Base-by-base conservation (phyloP, 2,329 filamentous ascomycete species). In the Chaetomiaceae sp. region DNA sequence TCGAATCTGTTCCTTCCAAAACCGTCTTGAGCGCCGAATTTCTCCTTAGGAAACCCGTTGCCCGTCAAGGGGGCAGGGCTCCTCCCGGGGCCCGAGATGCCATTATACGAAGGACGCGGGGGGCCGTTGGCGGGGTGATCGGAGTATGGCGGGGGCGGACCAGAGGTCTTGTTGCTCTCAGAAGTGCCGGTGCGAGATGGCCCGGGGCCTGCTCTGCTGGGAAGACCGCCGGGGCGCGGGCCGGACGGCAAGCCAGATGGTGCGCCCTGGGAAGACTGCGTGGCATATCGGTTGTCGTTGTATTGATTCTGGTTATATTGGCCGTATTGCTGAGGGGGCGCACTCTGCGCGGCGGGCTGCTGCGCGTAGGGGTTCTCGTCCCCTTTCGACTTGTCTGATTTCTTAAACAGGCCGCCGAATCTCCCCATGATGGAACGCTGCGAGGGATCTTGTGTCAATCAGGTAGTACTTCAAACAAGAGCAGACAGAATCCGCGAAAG, bases 291-390 rank as follows among this genome's bases (percentile, higher is more conserved):
- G 65, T 51, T 55, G 47, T 20, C 34, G 46, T 51, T 42, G 47
- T 53, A 55, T 27, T 52, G 52, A 29, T 40, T 25, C 14, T 42
- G 3, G 15, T 51, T 40, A 66, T 50, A 51, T 37, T 52, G 52
- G 33, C 47, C 11, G 65, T 59, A 51, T 70, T 71, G 55, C 72
- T 71, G 14, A 7, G 54, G 27, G 6, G 66, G 75, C 69, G 78
- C 74, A 62, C 82, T 83, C 23, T 80, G 79, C 57, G 83, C 81
- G 59, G 69, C 70, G 51, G 65, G 66, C 6, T 76, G 72, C 65
- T 81, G 75, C 48, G 81, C 80, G 62, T 85, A 85, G 6, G 82
- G 82, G 61, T 84, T 84, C 33, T 76, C 74, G 45, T 63, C 54
- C 33, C 58, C 74, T 54, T 78, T 78, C 27, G 65, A 68, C 48